Evolutionary conservation across 164 flowering plant species (phyloP).

Genomic region (Brasenia schreberi): DNA sequence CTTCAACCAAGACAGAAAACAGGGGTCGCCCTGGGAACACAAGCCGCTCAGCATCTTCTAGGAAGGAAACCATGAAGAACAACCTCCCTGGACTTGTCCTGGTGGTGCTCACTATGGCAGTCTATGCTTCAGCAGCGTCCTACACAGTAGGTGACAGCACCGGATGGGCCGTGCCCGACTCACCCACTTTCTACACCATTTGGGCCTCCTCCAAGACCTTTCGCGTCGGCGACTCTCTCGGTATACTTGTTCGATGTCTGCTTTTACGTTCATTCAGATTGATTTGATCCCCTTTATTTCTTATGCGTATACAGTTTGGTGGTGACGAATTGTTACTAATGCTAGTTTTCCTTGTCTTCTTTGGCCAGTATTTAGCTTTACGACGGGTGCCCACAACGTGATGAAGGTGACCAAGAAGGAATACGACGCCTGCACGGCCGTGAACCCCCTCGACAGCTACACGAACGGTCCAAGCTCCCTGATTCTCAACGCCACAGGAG

Average conservation of each 20-base stretch:
- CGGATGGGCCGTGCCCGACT: not conserved
- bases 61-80: not conserved
- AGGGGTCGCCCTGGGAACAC: not conserved
- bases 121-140: not conserved
- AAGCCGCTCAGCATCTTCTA: too few relatives aligned
- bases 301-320: too few relatives aligned
- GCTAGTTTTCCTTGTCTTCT: not conserved
- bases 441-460: slow-evolving; percentile 3
- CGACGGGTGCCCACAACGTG: slow-evolving; percentile 14
- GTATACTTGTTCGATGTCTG: too few relatives aligned
- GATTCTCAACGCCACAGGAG: slow-evolving; percentile 11
- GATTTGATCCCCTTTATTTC: too few relatives aligned
- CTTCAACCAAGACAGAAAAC: not conserved
- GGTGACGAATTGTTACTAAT: too few relatives aligned
- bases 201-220: not conserved
- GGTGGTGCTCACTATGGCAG: not conserved
- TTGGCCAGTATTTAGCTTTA: slow-evolving; percentile 20
- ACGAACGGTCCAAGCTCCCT: slow-evolving; percentile 11
- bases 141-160: not conserved
- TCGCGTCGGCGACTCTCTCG: not conserved
- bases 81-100: not conserved
- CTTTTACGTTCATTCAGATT: too few relatives aligned
- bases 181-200: not conserved
- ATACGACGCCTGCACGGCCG: slow-evolving; percentile 14
- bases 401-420: slow-evolving; percentile 16